Evolutionary conservation across 116 monocot species (phyloP).

Genomic region (Trichopus zeylanicus): DNA sequence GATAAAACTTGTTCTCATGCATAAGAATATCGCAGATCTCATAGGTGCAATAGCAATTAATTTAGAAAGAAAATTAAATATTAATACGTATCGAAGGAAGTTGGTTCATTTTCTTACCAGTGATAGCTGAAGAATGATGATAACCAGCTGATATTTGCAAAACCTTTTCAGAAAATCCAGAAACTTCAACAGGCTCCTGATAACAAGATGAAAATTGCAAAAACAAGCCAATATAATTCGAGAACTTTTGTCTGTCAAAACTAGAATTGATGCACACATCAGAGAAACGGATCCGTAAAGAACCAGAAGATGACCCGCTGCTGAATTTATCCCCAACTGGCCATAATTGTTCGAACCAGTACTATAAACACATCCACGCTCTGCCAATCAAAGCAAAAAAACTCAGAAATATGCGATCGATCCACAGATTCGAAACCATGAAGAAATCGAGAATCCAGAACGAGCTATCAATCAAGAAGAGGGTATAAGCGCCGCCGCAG

Average conservation of each 20-base stretch:
- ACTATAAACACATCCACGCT: conserved; percentile 72
- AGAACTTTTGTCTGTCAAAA: not conserved
- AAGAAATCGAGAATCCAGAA: not conserved
- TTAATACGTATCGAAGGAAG: not conserved
- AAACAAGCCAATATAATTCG: not conserved
- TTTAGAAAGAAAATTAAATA: not conserved
- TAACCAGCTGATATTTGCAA: conserved; percentile 73
- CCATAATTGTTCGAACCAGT: conserved; percentile 80
- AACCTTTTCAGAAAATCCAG: conserved; percentile 50
- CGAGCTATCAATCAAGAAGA: conserved; percentile 66
- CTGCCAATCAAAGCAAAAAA: conserved; percentile 25
- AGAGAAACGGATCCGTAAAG: not conserved
- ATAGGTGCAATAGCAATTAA: not conserved
- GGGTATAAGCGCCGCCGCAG: conserved; percentile 89
- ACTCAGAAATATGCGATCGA: not conserved
- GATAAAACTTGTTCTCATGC: not conserved
- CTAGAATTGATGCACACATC: not conserved
- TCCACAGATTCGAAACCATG: not conserved
- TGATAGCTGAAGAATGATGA: conserved; percentile 83
- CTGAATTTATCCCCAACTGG: conserved; percentile 57
- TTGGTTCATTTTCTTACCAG: conserved; percentile 34
- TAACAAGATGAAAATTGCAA: conserved; percentile 3
- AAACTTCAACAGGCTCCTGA: conserved; percentile 67
- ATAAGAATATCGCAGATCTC: not conserved
- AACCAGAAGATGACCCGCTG: conserved; percentile 39